A percentile compares a stretch with the other conserved stretches of the same genome.
Evolutionary conservation across 2,329 filamentous ascomycete genomes (phyloP).

Genomic region (Alternaria rosae): DNA sequence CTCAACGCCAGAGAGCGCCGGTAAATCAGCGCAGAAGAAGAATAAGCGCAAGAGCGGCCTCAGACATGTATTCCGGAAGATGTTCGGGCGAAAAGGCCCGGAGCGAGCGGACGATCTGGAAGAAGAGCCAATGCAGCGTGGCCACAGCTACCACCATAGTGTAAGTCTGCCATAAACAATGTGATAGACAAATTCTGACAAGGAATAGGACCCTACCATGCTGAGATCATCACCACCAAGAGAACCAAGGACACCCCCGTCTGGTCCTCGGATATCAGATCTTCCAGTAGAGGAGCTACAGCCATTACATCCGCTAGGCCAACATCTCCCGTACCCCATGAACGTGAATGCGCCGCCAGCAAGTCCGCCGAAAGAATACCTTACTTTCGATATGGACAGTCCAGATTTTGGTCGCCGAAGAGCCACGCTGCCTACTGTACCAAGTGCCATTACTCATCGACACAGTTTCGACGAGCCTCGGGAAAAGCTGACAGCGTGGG

Average conservation of each 20-base stretch:
- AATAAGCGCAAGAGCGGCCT: constrained; percentile 46
- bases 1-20: constrained; percentile 38
- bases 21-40: constrained; percentile 38
- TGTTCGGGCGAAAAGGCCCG: constrained; percentile 46
- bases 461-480: constrained; percentile 38
- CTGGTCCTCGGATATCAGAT: constrained; percentile 44
- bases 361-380: constrained; percentile 46
- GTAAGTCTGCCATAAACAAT: constrained; percentile 27
- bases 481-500: constrained; percentile 34
- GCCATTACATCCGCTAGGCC: constrained; percentile 46
- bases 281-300: constrained; percentile 42
- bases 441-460: constrained; percentile 32
- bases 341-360: constrained; percentile 50
- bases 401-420: constrained; percentile 38
- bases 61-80: constrained; percentile 47
- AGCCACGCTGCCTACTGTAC: constrained; percentile 46
- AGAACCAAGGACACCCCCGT: constrained; percentile 24
- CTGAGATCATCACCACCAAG: constrained; percentile 32
- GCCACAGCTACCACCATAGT: constrained; percentile 47
- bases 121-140: constrained; percentile 27
- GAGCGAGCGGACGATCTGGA: constrained; percentile 34
- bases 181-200: constrained; percentile 9
- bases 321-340: constrained; percentile 51
- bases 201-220: constrained; percentile 41
- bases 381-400: constrained; percentile 39